phyloP scores from a whole-genome alignment of 768 basidiomycete genomes.

The Phaffia tasmanica region DNA sequence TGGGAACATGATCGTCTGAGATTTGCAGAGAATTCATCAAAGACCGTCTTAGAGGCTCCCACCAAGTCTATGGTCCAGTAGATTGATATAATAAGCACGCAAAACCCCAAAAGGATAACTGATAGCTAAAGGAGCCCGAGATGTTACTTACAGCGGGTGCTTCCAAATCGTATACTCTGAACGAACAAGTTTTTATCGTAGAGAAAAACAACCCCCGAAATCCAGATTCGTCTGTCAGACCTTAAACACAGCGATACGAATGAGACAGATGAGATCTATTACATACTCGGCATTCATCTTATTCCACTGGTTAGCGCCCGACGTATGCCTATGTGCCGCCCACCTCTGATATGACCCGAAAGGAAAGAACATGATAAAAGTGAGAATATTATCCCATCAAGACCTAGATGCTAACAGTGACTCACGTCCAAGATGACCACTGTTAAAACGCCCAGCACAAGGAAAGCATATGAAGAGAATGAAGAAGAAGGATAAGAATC shows the following conservation, averaged over 20 bases:
- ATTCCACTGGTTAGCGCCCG: constrained; percentile 4
- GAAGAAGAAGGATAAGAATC: not conserved
- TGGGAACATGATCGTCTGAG: not conserved
- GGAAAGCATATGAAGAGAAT: not conserved
- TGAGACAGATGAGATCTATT: not conserved
- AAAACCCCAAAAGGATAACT: not conserved
- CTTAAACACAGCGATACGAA: not conserved
- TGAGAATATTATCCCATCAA: not conserved
- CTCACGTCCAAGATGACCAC: constrained; percentile 20
- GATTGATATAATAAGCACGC: not conserved
- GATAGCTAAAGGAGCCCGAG: not conserved
- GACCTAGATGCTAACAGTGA: not conserved
- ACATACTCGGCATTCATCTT: constrained; percentile 12
- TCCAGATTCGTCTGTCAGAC: not conserved
- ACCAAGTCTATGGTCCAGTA: constrained; percentile 11
- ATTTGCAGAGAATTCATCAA: constrained; percentile 15
- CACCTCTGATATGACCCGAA: not conserved
- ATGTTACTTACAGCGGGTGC: not conserved
- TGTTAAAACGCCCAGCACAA: not conserved
- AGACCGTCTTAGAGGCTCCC: constrained; percentile 16
- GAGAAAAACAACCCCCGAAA: not conserved
- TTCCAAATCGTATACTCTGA: not conserved
- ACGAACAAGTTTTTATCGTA: too few species aligned
- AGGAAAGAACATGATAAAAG: not conserved
- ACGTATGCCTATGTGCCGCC: constrained; percentile 8